These are phyloP conservation scores for Ophiostoma quercus DNA, from an alignment of 2,329 filamentous ascomycete species.

Conservation along the genomic window DNA sequence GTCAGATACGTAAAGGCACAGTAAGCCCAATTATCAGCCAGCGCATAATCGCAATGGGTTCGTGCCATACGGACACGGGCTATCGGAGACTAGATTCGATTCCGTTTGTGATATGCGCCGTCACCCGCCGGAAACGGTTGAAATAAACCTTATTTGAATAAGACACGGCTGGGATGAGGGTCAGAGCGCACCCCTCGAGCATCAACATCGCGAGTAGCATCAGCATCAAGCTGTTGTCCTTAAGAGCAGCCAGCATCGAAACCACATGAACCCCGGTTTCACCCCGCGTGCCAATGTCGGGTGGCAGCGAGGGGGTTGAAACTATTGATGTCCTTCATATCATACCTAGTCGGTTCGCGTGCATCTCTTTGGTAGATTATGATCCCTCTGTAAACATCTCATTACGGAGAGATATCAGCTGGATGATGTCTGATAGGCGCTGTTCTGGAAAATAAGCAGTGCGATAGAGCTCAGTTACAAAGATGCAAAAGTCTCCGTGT, in stretches of 20 bases:
- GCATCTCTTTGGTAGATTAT: too few relatives aligned
- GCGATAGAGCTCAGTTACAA: not conserved
- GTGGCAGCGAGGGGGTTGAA: not conserved
- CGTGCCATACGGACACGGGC: not conserved
- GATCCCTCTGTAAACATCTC: not conserved
- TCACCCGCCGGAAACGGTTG: not conserved
- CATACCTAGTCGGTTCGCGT: not conserved
- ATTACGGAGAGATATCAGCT: conserved; percentile 6
- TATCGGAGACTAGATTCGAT: not conserved
- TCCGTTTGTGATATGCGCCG: not conserved
- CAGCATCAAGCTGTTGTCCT: too few relatives aligned
- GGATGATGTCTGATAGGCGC: not conserved
- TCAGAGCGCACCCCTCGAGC: not conserved
- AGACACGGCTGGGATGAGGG: not conserved
- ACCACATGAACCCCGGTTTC: not conserved
- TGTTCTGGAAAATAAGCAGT: not conserved
- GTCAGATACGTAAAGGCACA: not conserved
- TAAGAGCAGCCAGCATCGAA: not conserved
- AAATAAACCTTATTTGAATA: not conserved
- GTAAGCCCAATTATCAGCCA: not conserved
- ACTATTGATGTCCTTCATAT: not conserved
- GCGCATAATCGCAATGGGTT: not conserved
- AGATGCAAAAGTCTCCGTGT: not conserved
- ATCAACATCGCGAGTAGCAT: too few relatives aligned
- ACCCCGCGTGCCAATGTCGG: not conserved